Evolutionary conservation across 1,284 basidiomycete genomes (phyloP).

Genomic region (Fomes fomentarius): DNA sequence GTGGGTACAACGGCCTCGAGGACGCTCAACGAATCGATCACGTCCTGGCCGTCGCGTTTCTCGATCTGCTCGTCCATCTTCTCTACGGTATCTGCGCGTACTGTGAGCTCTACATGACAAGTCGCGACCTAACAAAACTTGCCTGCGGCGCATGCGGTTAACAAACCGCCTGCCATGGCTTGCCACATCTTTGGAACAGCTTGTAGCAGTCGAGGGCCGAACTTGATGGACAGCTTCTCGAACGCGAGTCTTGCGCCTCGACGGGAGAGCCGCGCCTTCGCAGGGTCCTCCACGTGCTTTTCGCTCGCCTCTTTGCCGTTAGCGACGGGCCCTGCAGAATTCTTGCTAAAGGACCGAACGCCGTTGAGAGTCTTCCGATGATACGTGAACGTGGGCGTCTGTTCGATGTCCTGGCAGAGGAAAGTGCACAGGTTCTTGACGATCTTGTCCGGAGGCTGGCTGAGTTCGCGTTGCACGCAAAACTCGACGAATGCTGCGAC

Average conservation of each 20-base stretch:
- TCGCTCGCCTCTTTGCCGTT: conserved; percentile 52
- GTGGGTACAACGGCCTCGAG: conserved; percentile 83
- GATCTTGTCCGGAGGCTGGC: conserved; percentile 86
- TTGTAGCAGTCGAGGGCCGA: conserved; percentile 76
- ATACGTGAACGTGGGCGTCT: conserved; percentile 88
- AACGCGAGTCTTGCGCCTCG: conserved; percentile 91
- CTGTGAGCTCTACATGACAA: background rate
- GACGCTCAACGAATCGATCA: conserved; percentile 93
- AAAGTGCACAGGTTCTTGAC: conserved; percentile 98
- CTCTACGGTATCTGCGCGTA: conserved; percentile 48
- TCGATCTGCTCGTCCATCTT: conserved; percentile 67
- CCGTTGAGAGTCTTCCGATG: conserved; percentile 65
- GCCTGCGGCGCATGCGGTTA: conserved; percentile 73
- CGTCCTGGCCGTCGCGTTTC: conserved; percentile 82
- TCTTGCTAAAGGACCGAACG: conserved; percentile 74
- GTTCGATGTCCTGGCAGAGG: conserved; percentile 88
- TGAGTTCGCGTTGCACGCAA: conserved; percentile 70
- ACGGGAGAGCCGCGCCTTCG: conserved; percentile 63
- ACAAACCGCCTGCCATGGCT: conserved; percentile 82
- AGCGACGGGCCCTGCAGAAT: conserved; percentile 29
- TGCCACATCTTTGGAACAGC: conserved; percentile 93
- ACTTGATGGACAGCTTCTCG: conserved; percentile 75
- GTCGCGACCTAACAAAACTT: conserved; percentile 25
- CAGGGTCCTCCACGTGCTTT: conserved; percentile 47
- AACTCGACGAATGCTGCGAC: conserved; percentile 90